Evolutionary conservation across 2,329 filamentous ascomycete species (phyloP).

Genomic region (Emmonsiellopsis sp.): DNA sequence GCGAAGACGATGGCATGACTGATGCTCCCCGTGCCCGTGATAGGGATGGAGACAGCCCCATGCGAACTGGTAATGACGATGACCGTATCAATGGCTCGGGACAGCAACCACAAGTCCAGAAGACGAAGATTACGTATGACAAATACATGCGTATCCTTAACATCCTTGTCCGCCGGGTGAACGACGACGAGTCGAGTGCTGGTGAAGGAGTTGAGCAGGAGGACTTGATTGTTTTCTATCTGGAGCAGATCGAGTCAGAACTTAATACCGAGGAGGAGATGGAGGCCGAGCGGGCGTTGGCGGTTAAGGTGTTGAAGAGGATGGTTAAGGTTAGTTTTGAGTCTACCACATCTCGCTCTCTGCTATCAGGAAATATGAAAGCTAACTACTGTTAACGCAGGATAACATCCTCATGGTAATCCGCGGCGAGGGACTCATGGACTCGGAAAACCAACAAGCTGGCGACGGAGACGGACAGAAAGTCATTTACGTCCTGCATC

Average conservation of each 20-base stretch:
- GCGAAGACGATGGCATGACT: conserved; percentile 39
- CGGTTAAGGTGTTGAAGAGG: conserved; percentile 79
- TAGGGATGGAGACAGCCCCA: conserved; percentile 42
- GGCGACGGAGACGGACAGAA: conserved; percentile 33
- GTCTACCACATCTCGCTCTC: background rate
- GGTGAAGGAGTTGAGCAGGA: conserved; percentile 82
- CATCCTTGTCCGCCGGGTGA: conserved; percentile 69
- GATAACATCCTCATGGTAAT: conserved; percentile 53
- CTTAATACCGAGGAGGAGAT: conserved; percentile 73
- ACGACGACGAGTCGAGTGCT: conserved; percentile 63
- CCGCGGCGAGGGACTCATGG: conserved; percentile 79
- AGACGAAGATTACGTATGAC: conserved; percentile 88
- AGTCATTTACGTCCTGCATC: conserved; percentile 81
- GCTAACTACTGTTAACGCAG: conserved; percentile 21
- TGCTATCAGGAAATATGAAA: background rate
- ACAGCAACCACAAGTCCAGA: conserved; percentile 39
- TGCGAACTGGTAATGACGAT: conserved; percentile 44
- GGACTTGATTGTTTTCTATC: conserved; percentile 75
- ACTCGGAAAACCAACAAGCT: conserved; percentile 55
- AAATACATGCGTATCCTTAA: conserved; percentile 91
- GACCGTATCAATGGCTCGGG: conserved; percentile 12
- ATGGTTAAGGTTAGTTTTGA: conserved; percentile 74
- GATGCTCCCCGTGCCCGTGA: conserved; percentile 33
- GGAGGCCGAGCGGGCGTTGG: conserved; percentile 61
- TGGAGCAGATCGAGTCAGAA: conserved; percentile 82